Base-by-base conservation (phyloP, 148 eudicot species). In the Dianthus caryophyllus region DNA sequence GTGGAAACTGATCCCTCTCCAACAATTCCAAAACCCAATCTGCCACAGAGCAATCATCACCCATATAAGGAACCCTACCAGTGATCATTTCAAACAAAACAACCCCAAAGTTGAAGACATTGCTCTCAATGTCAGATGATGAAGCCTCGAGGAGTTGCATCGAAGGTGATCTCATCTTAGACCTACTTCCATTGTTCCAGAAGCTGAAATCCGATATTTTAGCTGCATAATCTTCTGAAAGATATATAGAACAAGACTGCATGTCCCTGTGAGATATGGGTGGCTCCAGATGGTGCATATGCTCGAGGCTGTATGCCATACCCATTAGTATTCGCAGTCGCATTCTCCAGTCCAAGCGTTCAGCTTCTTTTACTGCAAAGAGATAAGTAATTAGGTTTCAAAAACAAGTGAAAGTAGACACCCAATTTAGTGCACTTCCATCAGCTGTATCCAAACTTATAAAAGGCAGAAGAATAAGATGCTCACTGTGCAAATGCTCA, bases 401-500 rank as follows among this genome's bases (percentile, higher is more conserved):
- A 7, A 43, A 44, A 63, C 13, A 56, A 64, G 41, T 20, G 26
- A 56, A 44, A 55, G 8, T 33, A 33, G 5, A 33, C 8, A 33
- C 39, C 8, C 5, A 33, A 33, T 33, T 3, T 8, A 33, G 39
- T 33, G 39, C 39, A 33, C 8, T 33, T 33, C 39, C 39, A 33
- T 33, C 8, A 33, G n/a, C 0, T 16, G n/a, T 8, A 16, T 24
- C 7, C n/a, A 47, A 50, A 25, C 7, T 33, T 33, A 3, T n/a
- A n/a, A n/a, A 26, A 27, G 20, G 14, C 9, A 36, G 41, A 43
- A n/a, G 48, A 7, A 33, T 46, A 6, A 49, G 53, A 63, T 48
- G 75, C 97, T 82, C 75, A 93, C 98, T 78, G 80, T 94, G 96
- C 55, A 94, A 82, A 80, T 94, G 97, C 83, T 94, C 98, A 44